Percentiles rank a stretch among this genome's conserved stretches.
phyloP scores from a whole-genome alignment of 2,329 filamentous ascomycete genomes.

The Ophidiomyces ophidiicola region DNA sequence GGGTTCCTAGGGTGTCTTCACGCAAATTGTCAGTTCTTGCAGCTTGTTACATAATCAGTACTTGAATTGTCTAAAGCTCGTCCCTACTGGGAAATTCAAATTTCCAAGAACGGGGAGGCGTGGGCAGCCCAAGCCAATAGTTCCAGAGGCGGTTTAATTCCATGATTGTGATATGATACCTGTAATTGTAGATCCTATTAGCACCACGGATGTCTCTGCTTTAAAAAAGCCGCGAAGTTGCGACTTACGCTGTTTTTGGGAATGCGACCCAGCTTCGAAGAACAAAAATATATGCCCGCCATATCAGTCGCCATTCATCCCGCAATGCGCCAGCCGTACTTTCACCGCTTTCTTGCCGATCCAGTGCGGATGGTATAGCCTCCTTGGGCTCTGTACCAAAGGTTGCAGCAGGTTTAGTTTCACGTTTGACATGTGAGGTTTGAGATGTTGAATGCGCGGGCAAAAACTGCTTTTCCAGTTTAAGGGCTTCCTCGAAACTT shows the following conservation, averaged over 20 bases:
- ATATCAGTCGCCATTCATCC: constrained; percentile 53
- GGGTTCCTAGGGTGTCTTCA: too few species aligned
- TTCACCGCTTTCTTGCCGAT: constrained; percentile 25
- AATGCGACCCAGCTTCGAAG: constrained; percentile 57
- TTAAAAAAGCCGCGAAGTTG: background rate
- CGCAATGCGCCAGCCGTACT: constrained; percentile 47
- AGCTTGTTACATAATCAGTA: too few species aligned
- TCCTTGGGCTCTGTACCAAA: constrained; percentile 20
- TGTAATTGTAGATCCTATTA: constrained; percentile 19
- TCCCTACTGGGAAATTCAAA: constrained; percentile 35
- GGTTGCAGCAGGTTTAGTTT: background rate
- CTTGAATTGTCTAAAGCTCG: constrained; percentile 31
- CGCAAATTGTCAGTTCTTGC: too few species aligned
- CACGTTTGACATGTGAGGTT: background rate
- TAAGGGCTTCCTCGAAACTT: constrained; percentile 49
- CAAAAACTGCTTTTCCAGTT: constrained; percentile 23
- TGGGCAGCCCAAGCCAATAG: constrained; percentile 52
- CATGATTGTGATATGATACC: constrained; percentile 40
- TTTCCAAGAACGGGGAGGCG: constrained; percentile 46
- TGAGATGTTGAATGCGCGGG: constrained; percentile 9
- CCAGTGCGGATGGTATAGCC: constrained; percentile 27
- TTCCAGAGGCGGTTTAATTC: constrained; percentile 47
- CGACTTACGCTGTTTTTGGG: constrained; percentile 57
- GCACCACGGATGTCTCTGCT: background rate
- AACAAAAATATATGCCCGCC: constrained; percentile 52